Evolutionary conservation across 2,329 filamentous ascomycete species (phyloP).

Genomic region (Phialophora tarda): DNA sequence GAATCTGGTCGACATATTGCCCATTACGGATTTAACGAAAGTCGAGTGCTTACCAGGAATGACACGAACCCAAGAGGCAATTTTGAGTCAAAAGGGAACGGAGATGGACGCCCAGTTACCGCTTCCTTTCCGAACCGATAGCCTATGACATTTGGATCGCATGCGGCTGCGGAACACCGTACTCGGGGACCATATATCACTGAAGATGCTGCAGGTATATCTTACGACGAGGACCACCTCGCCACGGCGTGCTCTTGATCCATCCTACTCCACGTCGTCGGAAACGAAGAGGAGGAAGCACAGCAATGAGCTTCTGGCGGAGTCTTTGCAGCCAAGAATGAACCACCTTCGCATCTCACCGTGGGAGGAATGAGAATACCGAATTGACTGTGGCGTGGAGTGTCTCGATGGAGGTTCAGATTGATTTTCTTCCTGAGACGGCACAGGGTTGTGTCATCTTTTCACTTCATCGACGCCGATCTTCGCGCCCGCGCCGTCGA

Average conservation of each 20-base stretch:
- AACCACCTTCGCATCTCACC: neutral
- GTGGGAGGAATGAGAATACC: neutral
- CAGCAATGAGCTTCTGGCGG: neutral
- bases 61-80: neutral
- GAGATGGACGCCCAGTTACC: conserved; percentile 3
- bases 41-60: neutral
- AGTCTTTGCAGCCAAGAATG: neutral
- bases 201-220: neutral
- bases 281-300: neutral
- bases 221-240: neutral
- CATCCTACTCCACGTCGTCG: neutral
- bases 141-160: conserved; percentile 14
- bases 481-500: neutral
- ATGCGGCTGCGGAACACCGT: neutral
- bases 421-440: neutral
- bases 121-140: conserved; percentile 3
- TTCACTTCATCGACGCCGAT: neutral
- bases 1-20: conserved; percentile 13
- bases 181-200: neutral
- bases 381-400: neutral
- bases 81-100: neutral
- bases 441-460: neutral
- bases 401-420: neutral
- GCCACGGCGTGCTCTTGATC: neutral
- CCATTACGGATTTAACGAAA: neutral